A percentile compares a stretch with the other conserved stretches of the same genome.
Evolutionary conservation across 176 grass and related monocot species (phyloP).

Genomic region (Olyra latifolia): DNA sequence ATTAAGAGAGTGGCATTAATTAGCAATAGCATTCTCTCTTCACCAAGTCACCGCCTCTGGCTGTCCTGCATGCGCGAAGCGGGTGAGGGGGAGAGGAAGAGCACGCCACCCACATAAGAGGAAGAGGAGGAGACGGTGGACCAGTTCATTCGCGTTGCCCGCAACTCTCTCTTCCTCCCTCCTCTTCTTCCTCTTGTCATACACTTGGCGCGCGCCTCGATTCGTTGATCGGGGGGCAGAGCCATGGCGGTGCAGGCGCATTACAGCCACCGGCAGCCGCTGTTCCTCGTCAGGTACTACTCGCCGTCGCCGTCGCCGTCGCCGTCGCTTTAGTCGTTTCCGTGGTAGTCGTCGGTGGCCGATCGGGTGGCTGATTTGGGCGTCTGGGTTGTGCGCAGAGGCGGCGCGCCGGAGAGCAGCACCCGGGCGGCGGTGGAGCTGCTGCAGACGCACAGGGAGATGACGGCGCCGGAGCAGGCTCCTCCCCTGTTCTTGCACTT

Average conservation of each 20-base stretch:
- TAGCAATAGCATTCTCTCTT: not conserved
- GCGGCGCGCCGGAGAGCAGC: constrained; percentile 17
- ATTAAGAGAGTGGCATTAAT: too few species aligned
- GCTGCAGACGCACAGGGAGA: not conserved
- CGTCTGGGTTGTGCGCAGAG: constrained; percentile 23
- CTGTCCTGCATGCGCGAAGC: constrained; percentile 27
- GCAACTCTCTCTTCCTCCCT: constrained; percentile 39
- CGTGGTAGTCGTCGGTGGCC: not conserved
- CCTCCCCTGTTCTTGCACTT: constrained; percentile 37
- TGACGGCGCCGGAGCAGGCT: not conserved
- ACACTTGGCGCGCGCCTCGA: constrained; percentile 30
- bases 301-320: not conserved
- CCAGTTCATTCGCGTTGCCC: constrained; percentile 53
- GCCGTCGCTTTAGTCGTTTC: not conserved
- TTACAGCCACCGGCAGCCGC: constrained; percentile 22
- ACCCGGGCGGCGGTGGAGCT: constrained; percentile 1
- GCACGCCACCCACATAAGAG: constrained; percentile 34
- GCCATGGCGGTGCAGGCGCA: constrained; percentile 44
- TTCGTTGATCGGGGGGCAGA: not conserved
- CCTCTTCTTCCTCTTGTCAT: not conserved
- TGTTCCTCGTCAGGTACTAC: constrained; percentile 40
- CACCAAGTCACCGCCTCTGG: not conserved
- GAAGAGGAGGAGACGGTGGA: constrained; percentile 46
- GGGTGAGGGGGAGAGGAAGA: constrained; percentile 15
- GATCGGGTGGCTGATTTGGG: constrained; percentile 36